Percentiles rank a stretch among this genome's conserved stretches.
phyloP scores from a whole-genome alignment of 2,329 filamentous ascomycete genomes.

The Phyllosticta paracitricarpa region DNA sequence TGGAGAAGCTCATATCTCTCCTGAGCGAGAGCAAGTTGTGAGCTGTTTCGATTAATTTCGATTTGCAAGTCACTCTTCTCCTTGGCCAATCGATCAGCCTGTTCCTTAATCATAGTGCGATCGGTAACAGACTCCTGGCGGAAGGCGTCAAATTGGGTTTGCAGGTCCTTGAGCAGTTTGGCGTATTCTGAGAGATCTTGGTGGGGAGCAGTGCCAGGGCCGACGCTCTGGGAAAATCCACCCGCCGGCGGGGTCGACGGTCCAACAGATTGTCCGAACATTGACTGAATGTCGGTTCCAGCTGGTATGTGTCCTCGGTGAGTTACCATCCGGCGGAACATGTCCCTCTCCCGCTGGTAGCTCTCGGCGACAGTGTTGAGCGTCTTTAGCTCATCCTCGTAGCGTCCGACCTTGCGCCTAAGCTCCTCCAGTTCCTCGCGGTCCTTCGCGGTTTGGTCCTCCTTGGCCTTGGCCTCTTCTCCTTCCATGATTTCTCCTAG shows the following conservation, averaged over 20 bases:
- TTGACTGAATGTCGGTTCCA: slow-evolving; percentile 53
- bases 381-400: slow-evolving; percentile 74
- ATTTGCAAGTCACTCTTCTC: slow-evolving; percentile 77
- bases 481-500: slow-evolving; percentile 85
- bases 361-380: slow-evolving; percentile 79
- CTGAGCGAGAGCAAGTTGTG: slow-evolving; percentile 69
- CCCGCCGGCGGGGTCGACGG: slow-evolving; percentile 41
- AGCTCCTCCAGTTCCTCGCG: slow-evolving; percentile 64
- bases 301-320: slow-evolving; percentile 55
- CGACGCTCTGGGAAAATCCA: slow-evolving; percentile 24
- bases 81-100: slow-evolving; percentile 68
- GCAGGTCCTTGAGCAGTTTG: slow-evolving; percentile 74
- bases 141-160: slow-evolving; percentile 82
- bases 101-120: slow-evolving; percentile 70
- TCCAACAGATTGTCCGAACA: slow-evolving; percentile 63
- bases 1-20: slow-evolving; percentile 87
- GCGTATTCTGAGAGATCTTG: slow-evolving; percentile 60
- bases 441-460: slow-evolving; percentile 44
- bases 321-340: slow-evolving; percentile 90
- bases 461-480: slow-evolving; percentile 62
- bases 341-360: slow-evolving; percentile 91
- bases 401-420: slow-evolving; percentile 63
- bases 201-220: slow-evolving; percentile 29
- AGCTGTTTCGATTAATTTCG: slow-evolving; percentile 68
- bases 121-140: slow-evolving; percentile 77